phyloP scores from a whole-genome alignment of 331 rosid genomes.

The Pyracantha coccinea region DNA sequence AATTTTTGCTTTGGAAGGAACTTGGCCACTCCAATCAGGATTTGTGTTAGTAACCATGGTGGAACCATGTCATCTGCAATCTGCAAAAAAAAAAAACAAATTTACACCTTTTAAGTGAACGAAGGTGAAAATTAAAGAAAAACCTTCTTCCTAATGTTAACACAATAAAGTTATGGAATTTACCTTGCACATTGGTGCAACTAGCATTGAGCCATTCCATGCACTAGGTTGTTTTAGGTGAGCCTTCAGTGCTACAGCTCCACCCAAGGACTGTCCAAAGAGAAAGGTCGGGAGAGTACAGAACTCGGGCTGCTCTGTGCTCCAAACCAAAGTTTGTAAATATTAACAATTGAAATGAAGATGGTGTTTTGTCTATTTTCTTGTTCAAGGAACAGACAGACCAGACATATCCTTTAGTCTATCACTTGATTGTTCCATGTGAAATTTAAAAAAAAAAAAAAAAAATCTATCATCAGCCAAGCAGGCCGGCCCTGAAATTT shows the following conservation, averaged over 20 bases:
- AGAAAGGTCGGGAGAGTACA: slow-evolving; percentile 65
- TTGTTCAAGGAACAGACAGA: background rate
- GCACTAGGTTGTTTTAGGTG: slow-evolving; percentile 75
- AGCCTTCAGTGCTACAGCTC: slow-evolving; percentile 76
- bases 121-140: slow-evolving; percentile 1
- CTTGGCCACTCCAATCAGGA: slow-evolving; percentile 58
- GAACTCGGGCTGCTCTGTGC: slow-evolving; percentile 58
- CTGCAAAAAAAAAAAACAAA: slow-evolving; percentile 17
- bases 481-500: too few relatives aligned
- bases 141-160: slow-evolving; percentile 9
- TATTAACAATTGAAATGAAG: background rate
- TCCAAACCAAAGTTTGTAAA: slow-evolving; percentile 1
- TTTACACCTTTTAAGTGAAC: slow-evolving; percentile 8
- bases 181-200: slow-evolving; percentile 99
- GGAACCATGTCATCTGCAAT: slow-evolving; percentile 93
- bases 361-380: background rate
- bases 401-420: background rate
- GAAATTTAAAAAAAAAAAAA: background rate
- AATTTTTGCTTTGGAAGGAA: slow-evolving; percentile 74
- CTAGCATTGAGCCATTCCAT: slow-evolving; percentile 93
- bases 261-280: slow-evolving; percentile 92
- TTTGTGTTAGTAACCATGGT: slow-evolving; percentile 41
- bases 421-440: background rate
- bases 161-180: slow-evolving; percentile 10
- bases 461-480: background rate